Conservation (phyloP, 345 rosid genomes). For the Pugionium cornutum region DNA sequence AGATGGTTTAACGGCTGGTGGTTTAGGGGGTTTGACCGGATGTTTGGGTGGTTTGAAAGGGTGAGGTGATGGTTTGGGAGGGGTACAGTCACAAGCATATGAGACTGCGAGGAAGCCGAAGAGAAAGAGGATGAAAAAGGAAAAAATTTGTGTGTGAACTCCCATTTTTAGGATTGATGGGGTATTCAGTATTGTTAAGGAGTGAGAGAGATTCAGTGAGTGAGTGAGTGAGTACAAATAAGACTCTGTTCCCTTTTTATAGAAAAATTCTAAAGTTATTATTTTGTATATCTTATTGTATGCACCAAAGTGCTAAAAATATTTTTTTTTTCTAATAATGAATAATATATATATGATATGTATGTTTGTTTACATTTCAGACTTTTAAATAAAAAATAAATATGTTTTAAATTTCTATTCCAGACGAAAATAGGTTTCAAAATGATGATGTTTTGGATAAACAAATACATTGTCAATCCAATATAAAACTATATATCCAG, state of each 20-base stretch:
- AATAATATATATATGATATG: too few relatives aligned
- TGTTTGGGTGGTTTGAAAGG: slow-evolving; percentile 40
- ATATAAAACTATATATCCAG: slow-evolving; percentile 4
- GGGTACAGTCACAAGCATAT: slow-evolving; percentile 33
- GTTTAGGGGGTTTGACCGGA: slow-evolving; percentile 37
- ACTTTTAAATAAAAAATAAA: too few relatives aligned
- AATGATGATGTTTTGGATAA: too few relatives aligned
- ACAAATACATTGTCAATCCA: neutral
- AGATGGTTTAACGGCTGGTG: slow-evolving; percentile 35
- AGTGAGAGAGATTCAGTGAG: slow-evolving; percentile 4
- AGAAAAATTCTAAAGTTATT: slow-evolving; percentile 10
- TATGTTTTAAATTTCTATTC: too few relatives aligned
- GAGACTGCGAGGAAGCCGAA: slow-evolving; percentile 35
- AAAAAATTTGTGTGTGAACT: slow-evolving; percentile 29
- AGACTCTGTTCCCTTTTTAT: slow-evolving; percentile 29
- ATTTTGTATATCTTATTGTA: neutral
- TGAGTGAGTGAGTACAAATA: slow-evolving; percentile 14
- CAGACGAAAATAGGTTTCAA: too few relatives aligned
- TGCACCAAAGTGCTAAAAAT: neutral
- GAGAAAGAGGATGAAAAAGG: slow-evolving; percentile 32
- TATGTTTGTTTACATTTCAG: too few relatives aligned
- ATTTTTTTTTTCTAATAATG: too few relatives aligned
- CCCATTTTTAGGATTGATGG: slow-evolving; percentile 21
- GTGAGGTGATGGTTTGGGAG: slow-evolving; percentile 35
- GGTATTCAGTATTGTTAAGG: slow-evolving; percentile 21